A percentile compares a stretch with the other conserved stretches of the same genome.
Conservation (phyloP, 129 eudicot species). For the Centella asiatica region DNA sequence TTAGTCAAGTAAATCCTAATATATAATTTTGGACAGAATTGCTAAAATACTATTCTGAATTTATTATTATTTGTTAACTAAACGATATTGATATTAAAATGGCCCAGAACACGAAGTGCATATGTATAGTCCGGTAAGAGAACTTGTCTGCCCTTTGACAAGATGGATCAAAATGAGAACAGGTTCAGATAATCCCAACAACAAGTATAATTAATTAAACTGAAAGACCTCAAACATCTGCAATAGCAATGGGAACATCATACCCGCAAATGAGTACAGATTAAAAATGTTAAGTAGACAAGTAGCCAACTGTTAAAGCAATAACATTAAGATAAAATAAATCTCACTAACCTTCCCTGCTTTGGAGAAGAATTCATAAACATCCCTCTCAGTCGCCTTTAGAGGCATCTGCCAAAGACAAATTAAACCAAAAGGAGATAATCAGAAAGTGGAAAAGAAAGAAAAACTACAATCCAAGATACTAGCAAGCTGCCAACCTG, state of each 20-base stretch:
- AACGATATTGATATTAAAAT: no score
- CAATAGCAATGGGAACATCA: no score
- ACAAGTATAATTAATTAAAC: background rate
- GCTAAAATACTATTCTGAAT: no score
- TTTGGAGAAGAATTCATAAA: conserved; percentile 76
- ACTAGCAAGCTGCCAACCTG: conserved; percentile 43
- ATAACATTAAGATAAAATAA: background rate
- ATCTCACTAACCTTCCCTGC: conserved; percentile 72
- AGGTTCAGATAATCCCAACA: background rate
- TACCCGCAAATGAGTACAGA: background rate
- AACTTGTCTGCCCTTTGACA: no score
- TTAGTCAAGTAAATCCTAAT: no score
- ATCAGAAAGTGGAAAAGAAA: background rate
- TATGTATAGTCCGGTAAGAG: no score
- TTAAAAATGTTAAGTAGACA: background rate
- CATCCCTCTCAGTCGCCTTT: conserved; percentile 86
- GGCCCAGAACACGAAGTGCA: no score
- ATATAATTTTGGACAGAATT: no score
- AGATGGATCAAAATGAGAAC: no score
- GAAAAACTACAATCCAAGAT: background rate
- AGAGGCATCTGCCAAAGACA: conserved; percentile 70
- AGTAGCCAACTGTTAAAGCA: background rate
- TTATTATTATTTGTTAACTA: no score
- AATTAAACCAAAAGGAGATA: conserved; percentile 5
- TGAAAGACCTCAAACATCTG: background rate